phyloP scores from a whole-genome alignment of 1,284 basidiomycete species.

The Gymnopus androsaceus region DNA sequence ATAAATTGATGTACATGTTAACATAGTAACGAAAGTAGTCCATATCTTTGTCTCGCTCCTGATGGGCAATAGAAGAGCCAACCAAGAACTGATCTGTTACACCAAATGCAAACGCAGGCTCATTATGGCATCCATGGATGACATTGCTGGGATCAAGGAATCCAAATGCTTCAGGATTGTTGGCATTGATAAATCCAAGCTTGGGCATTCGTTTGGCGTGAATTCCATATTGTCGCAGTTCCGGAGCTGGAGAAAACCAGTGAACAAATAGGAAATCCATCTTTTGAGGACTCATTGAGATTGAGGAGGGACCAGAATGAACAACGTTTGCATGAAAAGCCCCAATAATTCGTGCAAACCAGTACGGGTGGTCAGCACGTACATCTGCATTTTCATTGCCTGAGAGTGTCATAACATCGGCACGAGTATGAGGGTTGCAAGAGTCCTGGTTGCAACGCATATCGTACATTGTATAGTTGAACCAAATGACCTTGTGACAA shows the following conservation, averaged over 20 bases:
- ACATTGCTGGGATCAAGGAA: constrained; percentile 20
- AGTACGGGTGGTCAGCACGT: background rate
- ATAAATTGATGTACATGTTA: constrained; percentile 13
- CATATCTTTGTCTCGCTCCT: constrained; percentile 12
- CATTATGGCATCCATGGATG: constrained; percentile 19
- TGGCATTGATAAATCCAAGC: background rate
- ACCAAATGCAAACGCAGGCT: constrained; percentile 20
- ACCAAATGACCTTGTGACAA: background rate
- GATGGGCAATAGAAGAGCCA: constrained; percentile 10
- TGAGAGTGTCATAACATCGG: background rate
- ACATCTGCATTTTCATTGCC: background rate
- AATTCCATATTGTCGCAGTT: background rate
- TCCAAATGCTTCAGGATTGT: constrained; percentile 1
- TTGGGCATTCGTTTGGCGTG: background rate
- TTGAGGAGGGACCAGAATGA: too few relatives aligned
- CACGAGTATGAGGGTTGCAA: background rate
- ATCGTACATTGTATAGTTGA: constrained; percentile 7
- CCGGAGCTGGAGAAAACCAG: background rate
- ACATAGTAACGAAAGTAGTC: constrained; percentile 19
- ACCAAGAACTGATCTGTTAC: constrained; percentile 10
- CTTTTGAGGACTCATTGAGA: background rate
- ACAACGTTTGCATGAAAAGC: too few relatives aligned
- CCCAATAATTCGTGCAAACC: background rate
- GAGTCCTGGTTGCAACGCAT: background rate
- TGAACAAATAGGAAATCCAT: background rate